phyloP scores from a whole-genome alignment of 192 early-diverging fungal species.

The Coemansia erecta region DNA sequence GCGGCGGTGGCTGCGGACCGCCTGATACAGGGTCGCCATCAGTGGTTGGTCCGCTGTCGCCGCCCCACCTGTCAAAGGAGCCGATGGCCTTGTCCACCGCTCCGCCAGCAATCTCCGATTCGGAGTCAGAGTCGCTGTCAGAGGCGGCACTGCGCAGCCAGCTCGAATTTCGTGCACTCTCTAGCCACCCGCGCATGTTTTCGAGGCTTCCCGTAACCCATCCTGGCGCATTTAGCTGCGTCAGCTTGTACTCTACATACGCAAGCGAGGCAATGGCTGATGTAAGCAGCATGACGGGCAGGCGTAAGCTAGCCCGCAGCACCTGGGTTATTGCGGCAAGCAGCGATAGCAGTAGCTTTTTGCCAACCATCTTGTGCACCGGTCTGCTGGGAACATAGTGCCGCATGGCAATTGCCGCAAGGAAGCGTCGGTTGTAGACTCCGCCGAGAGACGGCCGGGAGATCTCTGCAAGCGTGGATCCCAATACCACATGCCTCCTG shows the following conservation, averaged over 20 bases:
- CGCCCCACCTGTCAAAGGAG: constrained; percentile 18
- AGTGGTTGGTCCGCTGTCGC: constrained; percentile 6
- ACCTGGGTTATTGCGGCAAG: constrained; percentile 27
- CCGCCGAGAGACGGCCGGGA: constrained; percentile 15
- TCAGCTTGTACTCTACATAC: constrained; percentile 52
- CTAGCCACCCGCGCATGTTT: constrained; percentile 46
- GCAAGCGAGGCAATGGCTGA: constrained; percentile 45
- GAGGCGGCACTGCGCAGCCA: constrained; percentile 32
- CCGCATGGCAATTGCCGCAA: constrained; percentile 42
- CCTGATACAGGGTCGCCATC: neutral
- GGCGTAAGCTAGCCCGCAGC: constrained; percentile 20
- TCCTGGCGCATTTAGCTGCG: constrained; percentile 42
- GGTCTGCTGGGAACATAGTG: constrained; percentile 44
- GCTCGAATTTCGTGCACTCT: constrained; percentile 26
- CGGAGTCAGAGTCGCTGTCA: neutral
- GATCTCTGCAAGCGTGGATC: constrained; percentile 3
- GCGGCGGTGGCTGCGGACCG: constrained; percentile 20
- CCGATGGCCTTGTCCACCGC: constrained; percentile 35
- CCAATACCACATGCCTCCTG: constrained; percentile 5
- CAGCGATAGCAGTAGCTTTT: constrained; percentile 25
- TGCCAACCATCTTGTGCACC: constrained; percentile 19
- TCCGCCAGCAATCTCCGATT: neutral
- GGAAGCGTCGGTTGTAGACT: constrained; percentile 30
- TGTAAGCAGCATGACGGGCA: constrained; percentile 48
- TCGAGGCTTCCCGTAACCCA: constrained; percentile 44